Base-by-base conservation (phyloP, 345 rosid genomes). In the Alliaria petiolata region DNA sequence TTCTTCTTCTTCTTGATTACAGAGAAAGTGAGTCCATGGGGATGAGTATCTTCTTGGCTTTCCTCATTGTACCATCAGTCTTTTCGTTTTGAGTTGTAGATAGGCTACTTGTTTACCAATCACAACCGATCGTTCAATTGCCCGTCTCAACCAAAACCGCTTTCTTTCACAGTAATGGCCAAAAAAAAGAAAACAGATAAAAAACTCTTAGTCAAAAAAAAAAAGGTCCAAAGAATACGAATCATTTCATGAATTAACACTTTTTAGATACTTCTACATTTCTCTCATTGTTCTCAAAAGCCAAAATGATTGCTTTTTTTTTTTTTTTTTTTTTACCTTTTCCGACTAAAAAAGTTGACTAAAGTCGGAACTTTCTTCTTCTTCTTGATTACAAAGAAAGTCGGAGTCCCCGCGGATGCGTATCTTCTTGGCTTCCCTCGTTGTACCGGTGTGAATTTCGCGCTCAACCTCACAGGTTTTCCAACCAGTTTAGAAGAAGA, bases 321-420 rank as follows among this genome's bases (percentile, higher is more conserved):
- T n/a, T n/a, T n/a, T n/a, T n/a, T n/a, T n/a, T 19, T 3, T 28
- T 28, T 52, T 30, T 52, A 19, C 19, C 54, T 77, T 71, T 76
- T 85, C 67, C 80, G 71, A 8, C 70, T 51, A 28, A 92, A 85
- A 39, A 86, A 19, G 78, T 64, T 89, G 51, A 81, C 76, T 42
- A 89, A 62, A 50, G 68, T 81, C 4, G 84, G 93, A 67, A 78
- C 82, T 56, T 67, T 84, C 70, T 62, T 78, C 72, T 80, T 88
- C 84, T 85, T 85, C 82, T 71, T 85, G 51, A 81, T 76, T 15
- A 71, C 44, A 44, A 88, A 58, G 56, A 83, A 78, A 40, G 79
- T 44, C 2, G 89, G 80, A 55, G 78, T 45, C 20, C 20, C 69
- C 7, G 76, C 82, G 9, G 86, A 83, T 44, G 89, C 85, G 1